phyloP scores from a whole-genome alignment of 2,329 filamentous ascomycete species.

The Fusarium sp. region DNA sequence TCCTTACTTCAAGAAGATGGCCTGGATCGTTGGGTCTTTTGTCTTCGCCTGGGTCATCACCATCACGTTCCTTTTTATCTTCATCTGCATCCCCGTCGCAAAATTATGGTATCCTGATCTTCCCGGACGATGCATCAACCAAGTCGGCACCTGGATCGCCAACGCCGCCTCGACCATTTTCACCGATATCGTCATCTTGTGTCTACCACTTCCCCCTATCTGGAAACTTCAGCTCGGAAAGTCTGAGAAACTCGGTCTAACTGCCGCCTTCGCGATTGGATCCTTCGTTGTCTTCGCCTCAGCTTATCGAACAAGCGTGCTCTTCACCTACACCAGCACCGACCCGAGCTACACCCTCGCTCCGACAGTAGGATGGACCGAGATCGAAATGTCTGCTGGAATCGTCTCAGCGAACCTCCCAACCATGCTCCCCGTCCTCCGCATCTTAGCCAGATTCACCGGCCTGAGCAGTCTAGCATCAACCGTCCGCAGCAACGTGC shows the following conservation, averaged over 20 bases:
- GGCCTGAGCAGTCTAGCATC: constrained; percentile 46
- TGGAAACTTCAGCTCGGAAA: constrained; percentile 60
- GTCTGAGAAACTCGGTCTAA: constrained; percentile 59
- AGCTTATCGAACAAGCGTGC: constrained; percentile 61
- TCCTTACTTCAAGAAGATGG: constrained; percentile 58
- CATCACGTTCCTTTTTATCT: constrained; percentile 64
- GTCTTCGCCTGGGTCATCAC: constrained; percentile 62
- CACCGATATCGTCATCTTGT: constrained; percentile 61
- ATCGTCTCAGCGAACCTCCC: constrained; percentile 68
- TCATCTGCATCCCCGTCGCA: constrained; percentile 64
- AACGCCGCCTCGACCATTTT: constrained; percentile 63
- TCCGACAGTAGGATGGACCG: constrained; percentile 61
- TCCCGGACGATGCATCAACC: constrained; percentile 63
- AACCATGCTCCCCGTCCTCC: constrained; percentile 62
- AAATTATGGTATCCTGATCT: constrained; percentile 63
- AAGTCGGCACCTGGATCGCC: constrained; percentile 64
- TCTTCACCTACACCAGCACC: constrained; percentile 58
- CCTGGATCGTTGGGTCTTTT: constrained; percentile 57
- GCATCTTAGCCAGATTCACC: constrained; percentile 57
- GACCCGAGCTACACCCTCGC: constrained; percentile 63
- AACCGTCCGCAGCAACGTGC: constrained; percentile 31
- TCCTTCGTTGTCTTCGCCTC: constrained; percentile 64
- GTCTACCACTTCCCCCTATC: constrained; percentile 60
- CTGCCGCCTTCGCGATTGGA: constrained; percentile 60
- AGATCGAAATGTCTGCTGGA: constrained; percentile 63